phyloP scores from a whole-genome alignment of 2,329 filamentous ascomycete genomes.

The Kalmusia sp. region DNA sequence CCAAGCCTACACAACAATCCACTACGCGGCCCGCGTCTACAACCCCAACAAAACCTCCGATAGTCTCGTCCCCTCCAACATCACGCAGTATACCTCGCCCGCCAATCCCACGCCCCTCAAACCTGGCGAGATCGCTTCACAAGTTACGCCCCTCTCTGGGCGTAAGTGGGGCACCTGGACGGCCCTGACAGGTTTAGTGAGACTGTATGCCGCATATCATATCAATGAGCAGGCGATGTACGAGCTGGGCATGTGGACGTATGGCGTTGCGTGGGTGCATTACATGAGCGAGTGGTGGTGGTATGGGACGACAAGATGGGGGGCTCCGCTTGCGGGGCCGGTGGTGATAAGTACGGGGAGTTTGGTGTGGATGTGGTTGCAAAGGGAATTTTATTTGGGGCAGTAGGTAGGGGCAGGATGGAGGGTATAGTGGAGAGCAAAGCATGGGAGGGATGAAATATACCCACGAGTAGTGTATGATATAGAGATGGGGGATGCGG shows the following conservation, averaged over 20 bases:
- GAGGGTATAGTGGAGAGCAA: neutral
- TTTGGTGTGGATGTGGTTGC: slow-evolving; percentile 67
- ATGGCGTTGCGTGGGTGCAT: slow-evolving; percentile 77
- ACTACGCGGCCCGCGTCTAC: slow-evolving; percentile 89
- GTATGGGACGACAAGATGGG: slow-evolving; percentile 76
- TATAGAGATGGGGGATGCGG: neutral
- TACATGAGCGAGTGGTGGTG: slow-evolving; percentile 82
- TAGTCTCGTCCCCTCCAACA: slow-evolving; percentile 45
- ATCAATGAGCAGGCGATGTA: slow-evolving; percentile 76
- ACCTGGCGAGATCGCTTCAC: slow-evolving; percentile 43
- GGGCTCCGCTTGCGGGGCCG: slow-evolving; percentile 65
- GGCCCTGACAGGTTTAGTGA: slow-evolving; percentile 75
- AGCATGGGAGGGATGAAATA: neutral
- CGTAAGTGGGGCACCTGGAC: slow-evolving; percentile 91
- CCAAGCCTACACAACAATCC: slow-evolving; percentile 80
- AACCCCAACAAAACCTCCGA: slow-evolving; percentile 62
- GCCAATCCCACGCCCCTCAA: slow-evolving; percentile 25
- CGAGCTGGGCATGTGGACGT: slow-evolving; percentile 82
- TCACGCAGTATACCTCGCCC: slow-evolving; percentile 59
- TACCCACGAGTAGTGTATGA: neutral
- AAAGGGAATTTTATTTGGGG: slow-evolving; percentile 73
- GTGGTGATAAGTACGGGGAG: slow-evolving; percentile 63
- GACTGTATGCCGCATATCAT: slow-evolving; percentile 85
- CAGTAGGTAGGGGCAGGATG: slow-evolving; percentile 2
- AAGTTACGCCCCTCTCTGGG: slow-evolving; percentile 75